Evolutionary conservation across 495 filamentous ascomycete species (phyloP), one percentile per base, ranked within the genome.

Genomic region (Daldinia childiae): DNA sequence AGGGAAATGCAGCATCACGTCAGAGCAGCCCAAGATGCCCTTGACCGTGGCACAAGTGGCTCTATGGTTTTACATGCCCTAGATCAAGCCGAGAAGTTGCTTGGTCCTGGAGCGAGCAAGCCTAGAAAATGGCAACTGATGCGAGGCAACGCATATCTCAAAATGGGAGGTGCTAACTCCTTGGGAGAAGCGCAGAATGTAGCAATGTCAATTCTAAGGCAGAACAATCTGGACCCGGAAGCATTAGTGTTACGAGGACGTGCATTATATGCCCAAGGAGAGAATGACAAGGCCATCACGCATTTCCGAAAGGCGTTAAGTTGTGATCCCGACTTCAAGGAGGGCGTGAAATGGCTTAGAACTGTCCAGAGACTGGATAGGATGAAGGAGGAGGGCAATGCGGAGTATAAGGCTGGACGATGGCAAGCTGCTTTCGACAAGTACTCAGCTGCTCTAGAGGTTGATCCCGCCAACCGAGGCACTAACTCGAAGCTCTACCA

Each of bases 71-170:
- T 97, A 62, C 92, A 96, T 79, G 95, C 94, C 15, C 86, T 99
- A 30, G 93, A 98, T 62, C 89, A 93, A 80, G 95, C 95, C 3
- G 93, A 95, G 68, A 88, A 88, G 76, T 83, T 90, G 14, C 83
- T 99, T 21, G 95, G 93, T 3, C 55, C 78, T 32, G 88, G 88
- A 21, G 93, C 93, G 19, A 83, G 87, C 64, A 88, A 89, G 78
- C 95, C 95, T 15, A 87, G 94, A 78, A 95, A 96, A 77, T 99
- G 95, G 95, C 90, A 90, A 74, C 81, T 99, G 64, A 88, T 99
- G 89, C 86, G 92, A 15, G 96, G 93, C 21, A 94, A 97, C 80
- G 96, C 96, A n/a, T 91, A 95, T 71, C 82, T 99, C 56, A 95
- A 92, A 85, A 94, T 98, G 91, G 92, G 91, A 59, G 94, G 91